A percentile compares a stretch with the other conserved stretches of the same genome.
Evolutionary conservation across 1,284 basidiomycete species (phyloP).

Genomic region (Violaceomyces palustris): DNA sequence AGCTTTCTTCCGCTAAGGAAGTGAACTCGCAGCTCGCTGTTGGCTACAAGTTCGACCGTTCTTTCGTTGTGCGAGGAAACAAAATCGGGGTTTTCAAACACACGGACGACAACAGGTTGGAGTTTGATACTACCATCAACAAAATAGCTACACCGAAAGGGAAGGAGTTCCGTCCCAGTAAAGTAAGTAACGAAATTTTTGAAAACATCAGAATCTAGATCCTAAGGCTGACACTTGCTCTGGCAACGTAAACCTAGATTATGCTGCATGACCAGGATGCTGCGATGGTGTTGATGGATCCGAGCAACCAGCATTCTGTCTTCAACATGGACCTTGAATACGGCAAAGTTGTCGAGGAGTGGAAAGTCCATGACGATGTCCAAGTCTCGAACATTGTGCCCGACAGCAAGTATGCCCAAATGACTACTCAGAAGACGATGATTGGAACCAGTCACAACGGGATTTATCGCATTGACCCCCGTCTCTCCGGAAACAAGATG

Average conservation of each 20-base stretch:
- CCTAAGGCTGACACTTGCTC: neutral
- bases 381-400: slow-evolving; percentile 84
- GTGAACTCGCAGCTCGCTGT: slow-evolving; percentile 83
- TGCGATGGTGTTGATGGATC: slow-evolving; percentile 91
- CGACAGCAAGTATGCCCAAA: slow-evolving; percentile 89
- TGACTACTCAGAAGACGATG: slow-evolving; percentile 84
- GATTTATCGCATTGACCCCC: slow-evolving; percentile 94
- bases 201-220: slow-evolving; percentile 16
- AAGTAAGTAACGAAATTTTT: no score
- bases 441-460: slow-evolving; percentile 90
- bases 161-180: slow-evolving; percentile 76
- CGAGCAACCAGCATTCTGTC: slow-evolving; percentile 73
- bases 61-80: slow-evolving; percentile 90
- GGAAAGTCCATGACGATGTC: slow-evolving; percentile 89
- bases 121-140: slow-evolving; percentile 83
- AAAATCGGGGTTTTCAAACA: slow-evolving; percentile 97
- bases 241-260: no score
- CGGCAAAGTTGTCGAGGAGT: slow-evolving; percentile 96
- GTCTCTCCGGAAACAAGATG: slow-evolving; percentile 80
- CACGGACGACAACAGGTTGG: slow-evolving; percentile 69
- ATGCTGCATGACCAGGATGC: slow-evolving; percentile 97
- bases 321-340: slow-evolving; percentile 90
- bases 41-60: slow-evolving; percentile 91
- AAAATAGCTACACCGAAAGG: slow-evolving; percentile 76
- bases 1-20: slow-evolving; percentile 36